Evolutionary conservation across 2,329 filamentous ascomycete species (phyloP), one percentile per base, ranked within the genome.

Genomic region (Acephala macrosclerotiorum): DNA sequence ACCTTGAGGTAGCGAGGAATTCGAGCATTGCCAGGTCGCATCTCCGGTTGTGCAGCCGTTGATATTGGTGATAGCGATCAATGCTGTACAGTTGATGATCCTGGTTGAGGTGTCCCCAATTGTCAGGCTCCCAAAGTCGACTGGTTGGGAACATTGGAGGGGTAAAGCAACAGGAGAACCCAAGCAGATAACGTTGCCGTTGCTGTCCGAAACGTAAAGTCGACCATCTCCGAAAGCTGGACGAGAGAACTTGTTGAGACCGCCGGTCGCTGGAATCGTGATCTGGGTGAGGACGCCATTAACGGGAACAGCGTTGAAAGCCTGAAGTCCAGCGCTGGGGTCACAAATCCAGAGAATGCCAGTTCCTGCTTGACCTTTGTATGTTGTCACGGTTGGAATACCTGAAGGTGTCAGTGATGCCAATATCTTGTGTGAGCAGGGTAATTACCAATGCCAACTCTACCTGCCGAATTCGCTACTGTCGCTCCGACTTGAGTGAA

Each of bases 131-230:
- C 79, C 79, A 68, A 81, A 82, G 45, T 80, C 72, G 20, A 81
- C 74, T 5, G 79, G 79, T 26, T 76, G 75, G 14, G 75, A 77
- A 63, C 81, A 82, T 61, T 75, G 78, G 16, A 82, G 67, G 3
- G 81, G 78, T 5, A 80, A 64, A 58, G 79, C 78, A 55, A 82
- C 80, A 3, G 80, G 80, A 14, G 79, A 79, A 7, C 79, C 79
- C 22, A 79, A 68, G 42, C 75, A 76, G 18, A 77, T 72, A 14
- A 79, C 65, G 55, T 72, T 74, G 16, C 76, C 76, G 62, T 73
- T 76, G 36, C 64, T 68, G 35, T 77, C 74, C 9, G 77, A 75
- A 29, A 78, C 76, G 74, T 76, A 84, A 66, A 75, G 76, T 71
- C 73, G 79, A 63, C 74, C 81, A 75, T 77, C 79, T 71, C 74